These are phyloP conservation scores for Chytriomyces hyalinus DNA, from an alignment of 192 early-diverging fungal species.

Conservation along the genomic window DNA sequence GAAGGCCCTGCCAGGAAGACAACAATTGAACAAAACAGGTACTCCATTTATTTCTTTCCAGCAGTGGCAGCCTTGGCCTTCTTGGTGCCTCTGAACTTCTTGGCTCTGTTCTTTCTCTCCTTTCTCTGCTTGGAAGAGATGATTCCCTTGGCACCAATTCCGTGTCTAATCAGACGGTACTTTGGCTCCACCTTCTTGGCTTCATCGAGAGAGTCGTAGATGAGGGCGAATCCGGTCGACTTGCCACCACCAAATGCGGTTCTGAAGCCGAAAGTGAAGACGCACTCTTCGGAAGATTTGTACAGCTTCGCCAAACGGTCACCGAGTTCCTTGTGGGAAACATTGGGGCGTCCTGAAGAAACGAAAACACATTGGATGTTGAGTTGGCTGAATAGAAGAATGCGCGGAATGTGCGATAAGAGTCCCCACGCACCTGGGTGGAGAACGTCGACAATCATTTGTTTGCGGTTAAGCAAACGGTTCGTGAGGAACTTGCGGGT, in stretches of 20 bases:
- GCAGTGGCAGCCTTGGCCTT: constrained; percentile 66
- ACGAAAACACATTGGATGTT: neutral
- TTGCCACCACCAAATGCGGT: constrained; percentile 97
- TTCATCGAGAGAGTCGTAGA: constrained; percentile 93
- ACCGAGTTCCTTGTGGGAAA: constrained; percentile 90
- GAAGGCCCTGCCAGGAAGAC: too few relatives aligned
- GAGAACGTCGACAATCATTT: constrained; percentile 95
- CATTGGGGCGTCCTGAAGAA: constrained; percentile 75
- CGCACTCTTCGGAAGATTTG: constrained; percentile 84
- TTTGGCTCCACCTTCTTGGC: constrained; percentile 99
- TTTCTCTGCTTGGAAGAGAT: constrained; percentile 96
- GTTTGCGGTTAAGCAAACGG: constrained; percentile 95
- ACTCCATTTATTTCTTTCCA: constrained; percentile 27
- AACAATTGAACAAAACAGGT: too few relatives aligned
- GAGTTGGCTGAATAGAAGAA: neutral
- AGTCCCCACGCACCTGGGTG: constrained; percentile 65
- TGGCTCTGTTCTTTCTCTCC: constrained; percentile 98
- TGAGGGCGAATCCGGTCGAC: constrained; percentile 92
- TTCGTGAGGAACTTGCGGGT: constrained; percentile 99
- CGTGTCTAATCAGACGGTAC: constrained; percentile 86
- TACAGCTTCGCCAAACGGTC: constrained; percentile 95
- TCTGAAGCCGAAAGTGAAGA: constrained; percentile 94
- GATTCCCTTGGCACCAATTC: constrained; percentile 72
- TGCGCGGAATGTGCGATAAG: neutral
- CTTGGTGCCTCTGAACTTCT: constrained; percentile 98